Conservation (phyloP, 768 basidiomycete genomes). For the Naganishia onofrii region DNA sequence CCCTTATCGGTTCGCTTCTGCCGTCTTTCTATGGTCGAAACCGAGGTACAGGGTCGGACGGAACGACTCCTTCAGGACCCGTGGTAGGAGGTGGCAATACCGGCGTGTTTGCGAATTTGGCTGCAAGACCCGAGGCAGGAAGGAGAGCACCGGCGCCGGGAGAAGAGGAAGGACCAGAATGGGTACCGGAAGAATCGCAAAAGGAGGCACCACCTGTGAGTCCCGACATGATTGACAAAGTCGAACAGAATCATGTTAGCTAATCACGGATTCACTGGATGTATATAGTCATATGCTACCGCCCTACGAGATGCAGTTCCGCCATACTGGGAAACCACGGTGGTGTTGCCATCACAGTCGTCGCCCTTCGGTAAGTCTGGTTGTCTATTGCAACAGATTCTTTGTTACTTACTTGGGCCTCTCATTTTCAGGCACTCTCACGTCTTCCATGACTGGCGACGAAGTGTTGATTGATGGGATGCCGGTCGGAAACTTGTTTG, state of each 20-base stretch:
- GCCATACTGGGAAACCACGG: conserved; percentile 93
- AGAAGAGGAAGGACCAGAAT: conserved; percentile 56
- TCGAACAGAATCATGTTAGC: not conserved
- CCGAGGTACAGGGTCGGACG: conserved; percentile 9
- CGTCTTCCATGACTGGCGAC: conserved; percentile 56
- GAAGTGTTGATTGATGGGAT: conserved; percentile 85
- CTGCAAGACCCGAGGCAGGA: conserved; percentile 72
- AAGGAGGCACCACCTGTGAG: conserved; percentile 70
- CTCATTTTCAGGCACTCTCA: conserved; percentile 59
- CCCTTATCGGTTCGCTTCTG: conserved; percentile 60
- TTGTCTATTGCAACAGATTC: not conserved
- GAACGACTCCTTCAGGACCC: conserved; percentile 26
- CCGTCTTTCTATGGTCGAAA: conserved; percentile 52
- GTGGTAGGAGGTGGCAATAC: conserved; percentile 63
- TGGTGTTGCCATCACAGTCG: conserved; percentile 66
- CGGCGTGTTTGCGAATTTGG: conserved; percentile 92
- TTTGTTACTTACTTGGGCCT: no score
- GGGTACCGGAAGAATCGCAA: conserved; percentile 73
- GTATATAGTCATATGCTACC: conserved; percentile 66
- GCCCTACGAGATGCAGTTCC: conserved; percentile 89
- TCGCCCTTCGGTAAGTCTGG: conserved; percentile 46
- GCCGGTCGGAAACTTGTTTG: conserved; percentile 67
- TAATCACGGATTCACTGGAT: conserved; percentile 44
- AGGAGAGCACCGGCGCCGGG: conserved; percentile 33
- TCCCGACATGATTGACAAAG: not conserved